Conservation (phyloP, 2,329 filamentous ascomycete species). For the Ascochyta viciae-villosae region DNA sequence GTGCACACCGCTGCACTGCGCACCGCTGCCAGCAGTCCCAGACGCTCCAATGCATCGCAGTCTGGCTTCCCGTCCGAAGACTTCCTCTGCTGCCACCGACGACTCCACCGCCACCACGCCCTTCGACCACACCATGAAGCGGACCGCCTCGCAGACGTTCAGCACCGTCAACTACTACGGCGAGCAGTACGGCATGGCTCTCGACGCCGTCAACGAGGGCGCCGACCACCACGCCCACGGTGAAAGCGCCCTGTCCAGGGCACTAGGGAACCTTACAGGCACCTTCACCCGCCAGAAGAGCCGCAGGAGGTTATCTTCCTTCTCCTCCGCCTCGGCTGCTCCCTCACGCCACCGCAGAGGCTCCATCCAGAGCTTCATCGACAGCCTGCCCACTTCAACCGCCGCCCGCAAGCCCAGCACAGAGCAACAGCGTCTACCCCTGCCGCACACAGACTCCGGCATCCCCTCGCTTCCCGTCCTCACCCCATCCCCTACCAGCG, state of each 20-base stretch:
- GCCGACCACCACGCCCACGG: constrained; percentile 30
- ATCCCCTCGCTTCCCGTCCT: constrained; percentile 28
- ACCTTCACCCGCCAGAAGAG: constrained; percentile 44
- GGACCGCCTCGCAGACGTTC: constrained; percentile 49
- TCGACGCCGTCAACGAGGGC: constrained; percentile 43
- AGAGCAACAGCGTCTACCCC: constrained; percentile 33
- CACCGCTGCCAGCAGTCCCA: constrained; percentile 1
- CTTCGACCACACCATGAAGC: constrained; percentile 44
- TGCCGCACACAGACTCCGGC: constrained; percentile 46
- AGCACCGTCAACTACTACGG: constrained; percentile 33
- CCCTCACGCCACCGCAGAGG: constrained; percentile 34
- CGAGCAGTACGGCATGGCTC: constrained; percentile 29
- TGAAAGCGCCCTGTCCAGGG: constrained; percentile 39
- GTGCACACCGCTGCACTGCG: constrained; percentile 17
- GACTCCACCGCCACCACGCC: constrained; percentile 32
- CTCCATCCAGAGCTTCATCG: constrained; percentile 38
- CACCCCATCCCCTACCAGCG: constrained; percentile 12
- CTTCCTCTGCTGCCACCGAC: constrained; percentile 54
- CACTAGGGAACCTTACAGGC: constrained; percentile 36
- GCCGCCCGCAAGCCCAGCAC: constrained; percentile 27
- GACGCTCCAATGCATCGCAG: constrained; percentile 46
- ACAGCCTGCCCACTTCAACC: constrained; percentile 26
- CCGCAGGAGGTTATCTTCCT: constrained; percentile 43
- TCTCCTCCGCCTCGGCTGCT: constrained; percentile 33
- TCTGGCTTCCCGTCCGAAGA: constrained; percentile 49